Evolutionary conservation across 2,329 filamentous ascomycete genomes (phyloP).

Genomic region (Sclerotinia spermophila): DNA sequence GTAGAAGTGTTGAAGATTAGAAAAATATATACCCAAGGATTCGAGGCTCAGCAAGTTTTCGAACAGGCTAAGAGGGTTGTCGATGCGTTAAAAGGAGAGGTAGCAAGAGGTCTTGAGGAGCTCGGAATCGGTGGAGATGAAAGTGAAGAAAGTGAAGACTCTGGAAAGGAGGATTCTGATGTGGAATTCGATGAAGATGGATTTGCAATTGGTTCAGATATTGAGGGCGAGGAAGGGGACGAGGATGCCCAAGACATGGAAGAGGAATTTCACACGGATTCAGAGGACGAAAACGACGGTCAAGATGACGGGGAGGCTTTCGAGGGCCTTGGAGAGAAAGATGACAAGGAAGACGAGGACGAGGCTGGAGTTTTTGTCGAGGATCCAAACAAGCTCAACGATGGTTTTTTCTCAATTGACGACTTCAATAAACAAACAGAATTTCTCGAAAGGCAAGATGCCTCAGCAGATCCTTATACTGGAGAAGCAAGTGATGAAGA

Average conservation of each 20-base stretch:
- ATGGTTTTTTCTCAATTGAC: conserved; percentile 97
- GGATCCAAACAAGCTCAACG: conserved; percentile 84
- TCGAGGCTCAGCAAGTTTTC: conserved; percentile 87
- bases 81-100: conserved; percentile 55
- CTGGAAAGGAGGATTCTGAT: conserved; percentile 39
- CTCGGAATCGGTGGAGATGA: conserved; percentile 31
- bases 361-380: conserved; percentile 56
- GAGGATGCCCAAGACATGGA: conserved; percentile 39
- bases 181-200: conserved; percentile 41
- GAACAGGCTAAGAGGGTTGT: conserved; percentile 87
- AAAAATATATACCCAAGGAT: conserved; percentile 81
- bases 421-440: conserved; percentile 95
- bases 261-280: conserved; percentile 35
- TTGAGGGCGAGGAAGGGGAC: conserved; percentile 36
- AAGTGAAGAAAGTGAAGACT: conserved; percentile 36
- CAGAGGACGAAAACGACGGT: conserved; percentile 36
- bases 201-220: conserved; percentile 39
- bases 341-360: conserved; percentile 44
- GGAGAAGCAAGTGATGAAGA: conserved; percentile 78
- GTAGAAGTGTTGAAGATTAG: conserved; percentile 65
- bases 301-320: conserved; percentile 35
- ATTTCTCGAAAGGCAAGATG: conserved; percentile 82
- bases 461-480: conserved; percentile 69
- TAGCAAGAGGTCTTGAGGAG: conserved; percentile 46
- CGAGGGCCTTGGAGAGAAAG: conserved; percentile 34